Conservation (phyloP, 139 green algal genomes). For the Zygnema cylindricum region DNA sequence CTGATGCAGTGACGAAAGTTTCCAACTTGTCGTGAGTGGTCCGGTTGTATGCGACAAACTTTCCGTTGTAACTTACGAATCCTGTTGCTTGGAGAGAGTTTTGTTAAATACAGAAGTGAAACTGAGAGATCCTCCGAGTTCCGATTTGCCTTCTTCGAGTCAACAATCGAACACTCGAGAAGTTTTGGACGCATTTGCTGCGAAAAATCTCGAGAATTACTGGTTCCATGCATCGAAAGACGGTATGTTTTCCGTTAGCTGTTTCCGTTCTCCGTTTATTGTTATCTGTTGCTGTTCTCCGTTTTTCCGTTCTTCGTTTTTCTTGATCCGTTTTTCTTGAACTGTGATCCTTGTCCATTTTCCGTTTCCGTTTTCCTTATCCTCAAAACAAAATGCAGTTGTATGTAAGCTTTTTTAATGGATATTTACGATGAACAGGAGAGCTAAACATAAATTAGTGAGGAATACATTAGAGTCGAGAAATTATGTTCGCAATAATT, state of each 20-base stretch:
- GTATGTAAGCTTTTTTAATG: no score
- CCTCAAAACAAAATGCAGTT: no score
- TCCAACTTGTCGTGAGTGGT: background rate
- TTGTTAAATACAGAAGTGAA: background rate
- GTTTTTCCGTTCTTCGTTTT: no score
- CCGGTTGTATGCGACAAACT: constrained; percentile 39
- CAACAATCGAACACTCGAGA: constrained; percentile 17
- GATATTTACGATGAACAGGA: no score
- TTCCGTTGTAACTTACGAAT: constrained; percentile 54
- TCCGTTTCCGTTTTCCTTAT: no score
- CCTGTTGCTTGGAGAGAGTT: constrained; percentile 45
- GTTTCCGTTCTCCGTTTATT: no score
- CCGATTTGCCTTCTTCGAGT: background rate
- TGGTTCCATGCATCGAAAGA: constrained; percentile 55
- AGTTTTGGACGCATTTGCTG: constrained; percentile 42
- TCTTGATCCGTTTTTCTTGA: no score
- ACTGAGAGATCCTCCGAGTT: background rate
- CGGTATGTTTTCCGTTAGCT: constrained; percentile 29
- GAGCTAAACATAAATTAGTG: no score
- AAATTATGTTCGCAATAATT: no score
- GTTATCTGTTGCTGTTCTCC: no score
- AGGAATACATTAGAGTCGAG: no score
- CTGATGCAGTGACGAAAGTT: constrained; percentile 24
- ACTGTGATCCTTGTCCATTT: no score
- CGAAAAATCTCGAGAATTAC: constrained; percentile 51